phyloP scores from a whole-genome alignment of 768 basidiomycete species.

The Serendipita vermifera region DNA sequence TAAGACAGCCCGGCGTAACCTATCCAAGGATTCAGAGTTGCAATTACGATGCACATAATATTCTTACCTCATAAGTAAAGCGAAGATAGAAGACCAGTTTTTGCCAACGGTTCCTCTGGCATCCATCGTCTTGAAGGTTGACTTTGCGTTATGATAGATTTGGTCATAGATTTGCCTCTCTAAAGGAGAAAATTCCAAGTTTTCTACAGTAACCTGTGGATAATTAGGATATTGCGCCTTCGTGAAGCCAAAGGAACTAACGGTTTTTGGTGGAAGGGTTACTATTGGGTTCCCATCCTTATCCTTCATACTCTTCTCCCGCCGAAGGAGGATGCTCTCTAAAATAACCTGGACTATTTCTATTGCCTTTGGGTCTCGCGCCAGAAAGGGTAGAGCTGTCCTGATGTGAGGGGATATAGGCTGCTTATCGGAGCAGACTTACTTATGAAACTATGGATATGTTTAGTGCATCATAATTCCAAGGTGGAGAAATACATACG shows the following conservation, averaged over 20 bases:
- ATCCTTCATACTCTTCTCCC: conserved; percentile 91
- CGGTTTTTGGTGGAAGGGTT: conserved; percentile 76
- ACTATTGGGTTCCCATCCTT: conserved; percentile 77
- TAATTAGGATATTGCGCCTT: conserved; percentile 4
- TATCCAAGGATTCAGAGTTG: conserved; percentile 22
- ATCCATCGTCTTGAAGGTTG: conserved; percentile 64
- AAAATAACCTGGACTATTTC: conserved; percentile 92
- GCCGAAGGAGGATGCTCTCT: conserved; percentile 70
- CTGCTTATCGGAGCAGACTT: conserved; percentile 6
- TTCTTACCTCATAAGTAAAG: conserved; percentile 82
- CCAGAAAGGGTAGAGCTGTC: conserved; percentile 71
- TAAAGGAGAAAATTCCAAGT: conserved; percentile 62
- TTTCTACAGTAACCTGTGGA: conserved; percentile 50
- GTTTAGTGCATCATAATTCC: background rate
- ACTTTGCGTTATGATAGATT: conserved; percentile 66
- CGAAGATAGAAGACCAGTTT: conserved; percentile 79
- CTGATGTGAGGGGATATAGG: conserved; percentile 47
- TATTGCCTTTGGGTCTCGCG: conserved; percentile 81
- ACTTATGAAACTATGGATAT: conserved; percentile 25
- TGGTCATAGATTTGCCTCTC: conserved; percentile 86
- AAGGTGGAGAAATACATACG: conserved; percentile 24
- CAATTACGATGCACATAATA: background rate
- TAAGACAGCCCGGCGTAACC: conserved; percentile 81
- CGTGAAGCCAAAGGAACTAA: conserved; percentile 19
- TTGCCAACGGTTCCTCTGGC: conserved; percentile 65